Base-by-base conservation (phyloP, 1,284 basidiomycete genomes). In the Fomes fomentarius region DNA sequence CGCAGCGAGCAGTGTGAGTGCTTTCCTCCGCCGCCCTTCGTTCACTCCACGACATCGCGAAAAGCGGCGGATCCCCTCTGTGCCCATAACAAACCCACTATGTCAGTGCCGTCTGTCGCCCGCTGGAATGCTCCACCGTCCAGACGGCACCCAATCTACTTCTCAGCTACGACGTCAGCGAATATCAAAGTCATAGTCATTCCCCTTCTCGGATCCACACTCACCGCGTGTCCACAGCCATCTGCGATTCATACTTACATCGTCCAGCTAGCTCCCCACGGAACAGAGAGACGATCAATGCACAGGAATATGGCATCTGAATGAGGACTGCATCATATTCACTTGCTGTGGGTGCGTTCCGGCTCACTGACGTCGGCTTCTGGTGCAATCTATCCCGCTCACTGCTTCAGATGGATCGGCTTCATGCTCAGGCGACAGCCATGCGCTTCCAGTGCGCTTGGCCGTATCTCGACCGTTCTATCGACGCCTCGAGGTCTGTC, bases 41-140 rank as follows among this genome's bases (percentile, higher is more conserved):
- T 15, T 8, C 31, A 21, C n/a, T n/a, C n/a, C n/a, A n/a, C n/a
- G 21, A 39, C 43, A 9, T 28, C 39, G 57, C 54, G 54, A 54
- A 30, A 46, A 30, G 58, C 47, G 54, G 58, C 58, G 54, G 54
- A 57, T 60, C 52, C 54, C 38, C 45, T 19, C 17, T 42, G 22
- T 33, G 25, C 44, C 7, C 24, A n/a, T 4, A 3, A 14, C 21
- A 34, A 22, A 33, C 10, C 10, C 15, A 22, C 14, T 9, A 21
- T 5, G 25, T 5, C 21, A 30, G 21, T 38, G 34, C 35, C 52
- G 42, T 19, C 25, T 11, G 14, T 17, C 42, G 38, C 31, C 50
- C 42, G 34, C 34, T 31, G 34, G 24, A n/a, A 30, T 33, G 45
- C 54, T 52, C 54, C 49, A 46, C 49, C 30, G 25, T 35, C 19